Percentiles rank a stretch among this genome's conserved stretches.
These are phyloP conservation scores for Leccinellum luteum DNA, from an alignment of 768 basidiomycete genomes.

Conservation along the genomic window DNA sequence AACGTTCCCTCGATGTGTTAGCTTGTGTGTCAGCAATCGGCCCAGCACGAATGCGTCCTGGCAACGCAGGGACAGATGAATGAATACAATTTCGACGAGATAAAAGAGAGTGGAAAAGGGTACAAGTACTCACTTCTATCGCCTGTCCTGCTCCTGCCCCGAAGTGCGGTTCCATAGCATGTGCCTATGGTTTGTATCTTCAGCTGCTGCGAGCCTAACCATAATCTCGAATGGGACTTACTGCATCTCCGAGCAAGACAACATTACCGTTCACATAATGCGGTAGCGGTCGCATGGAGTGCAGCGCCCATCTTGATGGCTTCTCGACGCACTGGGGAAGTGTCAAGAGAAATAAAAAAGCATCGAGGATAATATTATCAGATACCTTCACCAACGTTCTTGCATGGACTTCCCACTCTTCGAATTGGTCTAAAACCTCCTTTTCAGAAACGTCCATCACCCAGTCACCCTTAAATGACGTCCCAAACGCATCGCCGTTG, in stretches of 20 bases:
- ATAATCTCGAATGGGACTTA: constrained; percentile 16
- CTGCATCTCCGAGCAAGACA: constrained; percentile 49
- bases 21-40: constrained; percentile 23
- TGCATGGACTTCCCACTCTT: constrained; percentile 21
- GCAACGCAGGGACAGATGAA: not conserved
- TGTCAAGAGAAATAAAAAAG: not conserved
- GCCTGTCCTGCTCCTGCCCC: constrained; percentile 51
- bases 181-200: constrained; percentile 30
- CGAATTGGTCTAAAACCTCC: constrained; percentile 31
- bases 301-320: constrained; percentile 44
- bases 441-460: constrained; percentile 29
- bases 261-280: constrained; percentile 40
- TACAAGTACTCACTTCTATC: constrained; percentile 38
- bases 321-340: constrained; percentile 32
- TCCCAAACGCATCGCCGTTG: constrained; percentile 29
- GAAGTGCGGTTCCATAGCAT: constrained; percentile 46
- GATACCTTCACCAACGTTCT: not conserved
- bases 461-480: constrained; percentile 31
- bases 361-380: not conserved
- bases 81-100: not conserved
- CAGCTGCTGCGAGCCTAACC: not conserved
- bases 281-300: constrained; percentile 38
- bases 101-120: not conserved
- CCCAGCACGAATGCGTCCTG: constrained; percentile 34
- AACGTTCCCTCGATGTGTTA: constrained; percentile 20